Evolutionary conservation across 768 basidiomycete species (phyloP).

Genomic region (Boletus rubescentipes): DNA sequence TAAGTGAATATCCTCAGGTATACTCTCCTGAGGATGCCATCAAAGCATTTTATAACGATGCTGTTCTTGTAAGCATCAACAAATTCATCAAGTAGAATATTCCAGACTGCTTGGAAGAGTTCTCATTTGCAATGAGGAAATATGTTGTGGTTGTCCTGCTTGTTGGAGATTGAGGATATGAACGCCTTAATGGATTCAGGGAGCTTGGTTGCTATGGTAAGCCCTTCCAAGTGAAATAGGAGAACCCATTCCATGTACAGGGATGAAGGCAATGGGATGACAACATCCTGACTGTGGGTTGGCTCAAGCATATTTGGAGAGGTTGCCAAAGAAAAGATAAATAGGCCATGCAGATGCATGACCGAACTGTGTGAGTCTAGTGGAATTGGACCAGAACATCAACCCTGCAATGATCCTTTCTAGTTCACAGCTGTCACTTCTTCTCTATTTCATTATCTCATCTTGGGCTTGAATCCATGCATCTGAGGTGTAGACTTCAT

Average conservation of each 20-base stretch:
- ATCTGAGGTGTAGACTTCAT: neutral
- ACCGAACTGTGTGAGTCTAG: conserved; percentile 9
- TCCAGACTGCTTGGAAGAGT: conserved; percentile 6
- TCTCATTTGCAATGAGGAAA: conserved; percentile 5
- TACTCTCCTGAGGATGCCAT: neutral
- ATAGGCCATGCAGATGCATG: conserved; percentile 16
- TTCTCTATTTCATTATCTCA: neutral
- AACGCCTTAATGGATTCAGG: neutral
- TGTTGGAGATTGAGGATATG: neutral
- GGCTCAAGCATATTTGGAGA: conserved; percentile 1
- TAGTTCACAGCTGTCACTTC: neutral
- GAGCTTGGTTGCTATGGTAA: no score
- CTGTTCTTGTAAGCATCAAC: neutral
- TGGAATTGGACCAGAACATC: conserved; percentile 19
- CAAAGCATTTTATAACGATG: neutral
- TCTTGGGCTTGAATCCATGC: neutral
- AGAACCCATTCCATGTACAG: no score
- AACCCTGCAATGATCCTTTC: conserved; percentile 13
- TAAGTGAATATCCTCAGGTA: conserved; percentile 4
- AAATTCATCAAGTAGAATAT: neutral
- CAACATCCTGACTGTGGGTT: neutral
- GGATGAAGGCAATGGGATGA: conserved; percentile 2
- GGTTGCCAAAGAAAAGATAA: conserved; percentile 1
- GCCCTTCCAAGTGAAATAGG: no score
- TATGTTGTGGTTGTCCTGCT: neutral